Percentiles rank a stretch among this genome's conserved stretches.
These are phyloP conservation scores for Paramecium sonneborni DNA, from an alignment of 73 alveolate species.

Conservation along the genomic window DNA sequence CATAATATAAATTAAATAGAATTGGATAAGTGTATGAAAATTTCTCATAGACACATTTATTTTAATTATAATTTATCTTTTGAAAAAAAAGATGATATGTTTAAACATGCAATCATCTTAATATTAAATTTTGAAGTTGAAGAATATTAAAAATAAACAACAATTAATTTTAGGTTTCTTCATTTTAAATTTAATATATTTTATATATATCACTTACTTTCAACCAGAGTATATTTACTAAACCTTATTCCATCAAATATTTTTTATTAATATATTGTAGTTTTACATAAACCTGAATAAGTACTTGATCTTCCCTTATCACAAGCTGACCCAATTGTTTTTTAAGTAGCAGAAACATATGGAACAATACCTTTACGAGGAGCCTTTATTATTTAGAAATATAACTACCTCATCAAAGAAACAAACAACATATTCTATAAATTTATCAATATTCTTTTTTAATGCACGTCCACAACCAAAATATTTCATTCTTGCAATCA, in stretches of 20 bases:
- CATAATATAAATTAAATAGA: too few species aligned
- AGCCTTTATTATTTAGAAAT: not conserved
- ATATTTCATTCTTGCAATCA: not conserved
- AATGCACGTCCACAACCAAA: slow-evolving; percentile 48
- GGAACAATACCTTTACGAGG: slow-evolving; percentile 13
- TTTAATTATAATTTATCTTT: too few species aligned
- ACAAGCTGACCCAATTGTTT: slow-evolving; percentile 54
- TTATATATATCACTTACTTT: not conserved
- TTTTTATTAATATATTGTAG: not conserved
- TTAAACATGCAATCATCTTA: not conserved
- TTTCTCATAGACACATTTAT: too few species aligned
- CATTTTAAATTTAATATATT: not conserved
- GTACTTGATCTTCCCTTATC: slow-evolving; percentile 35
- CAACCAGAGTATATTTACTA: slow-evolving; percentile 12
- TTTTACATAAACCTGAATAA: slow-evolving; percentile 22
- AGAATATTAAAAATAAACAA: not conserved
- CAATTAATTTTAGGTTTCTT: not conserved
- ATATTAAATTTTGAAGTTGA: not conserved
- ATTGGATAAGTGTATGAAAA: too few species aligned
- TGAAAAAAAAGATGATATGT: not conserved
- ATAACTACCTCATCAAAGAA: slow-evolving; percentile 35
- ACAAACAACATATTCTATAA: slow-evolving; percentile 48
- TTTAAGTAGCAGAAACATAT: slow-evolving; percentile 34
- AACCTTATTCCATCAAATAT: slow-evolving; percentile 17
- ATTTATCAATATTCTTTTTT: slow-evolving; percentile 37